Base-by-base conservation (phyloP, 2,329 filamentous ascomycete species). In the Paramyrothecium roridum region DNA sequence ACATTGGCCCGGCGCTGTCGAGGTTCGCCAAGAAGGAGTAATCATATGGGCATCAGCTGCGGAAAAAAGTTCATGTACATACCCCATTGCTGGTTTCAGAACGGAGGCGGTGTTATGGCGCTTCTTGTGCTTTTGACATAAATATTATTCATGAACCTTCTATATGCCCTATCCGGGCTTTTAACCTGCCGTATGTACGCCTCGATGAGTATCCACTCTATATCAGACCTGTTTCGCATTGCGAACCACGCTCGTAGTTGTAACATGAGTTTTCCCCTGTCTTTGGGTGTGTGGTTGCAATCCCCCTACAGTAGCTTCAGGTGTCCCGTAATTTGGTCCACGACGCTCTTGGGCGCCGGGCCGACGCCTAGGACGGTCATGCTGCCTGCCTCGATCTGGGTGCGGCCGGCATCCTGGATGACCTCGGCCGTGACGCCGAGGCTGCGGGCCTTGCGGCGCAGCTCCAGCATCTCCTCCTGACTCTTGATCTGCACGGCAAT, bases 371-470 rank as follows among this genome's bases (percentile, higher is more conserved):
- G 77, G 46, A 99, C 95, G 1, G 95, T 99, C 71, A 91, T 83
- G 71, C 92, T 97, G 19, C 95, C 93, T 47, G 89, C 87, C 52
- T 92, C 93, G 72, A 99, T 98, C 82, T 99, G 95, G 48, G 95
- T 99, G 58, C 95, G 84, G 16, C 95, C 95, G n/a, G 95, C 95
- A 74, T 99, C 95, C 66, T 90, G 87, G 62, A 99, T 93, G 53
- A 96, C 86, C 71, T 93, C 89, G 53, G 93, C 91, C 57, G 91
- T 93, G 56, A 99, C 73, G 1, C 95, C 93, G 56, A 97, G 71
- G 69, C 87, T 91, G 59, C 91, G 81, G 3, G 95, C 95, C 71
- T 88, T 86, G 53, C 87, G 89, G 75, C 93, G 88, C 63, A 89
- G 74, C 59, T 77, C 76, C 58, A 95, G 75, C 63, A 96, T 74